Evolutionary conservation across 768 basidiomycete genomes (phyloP).

Genomic region (Kwoniella sp.): DNA sequence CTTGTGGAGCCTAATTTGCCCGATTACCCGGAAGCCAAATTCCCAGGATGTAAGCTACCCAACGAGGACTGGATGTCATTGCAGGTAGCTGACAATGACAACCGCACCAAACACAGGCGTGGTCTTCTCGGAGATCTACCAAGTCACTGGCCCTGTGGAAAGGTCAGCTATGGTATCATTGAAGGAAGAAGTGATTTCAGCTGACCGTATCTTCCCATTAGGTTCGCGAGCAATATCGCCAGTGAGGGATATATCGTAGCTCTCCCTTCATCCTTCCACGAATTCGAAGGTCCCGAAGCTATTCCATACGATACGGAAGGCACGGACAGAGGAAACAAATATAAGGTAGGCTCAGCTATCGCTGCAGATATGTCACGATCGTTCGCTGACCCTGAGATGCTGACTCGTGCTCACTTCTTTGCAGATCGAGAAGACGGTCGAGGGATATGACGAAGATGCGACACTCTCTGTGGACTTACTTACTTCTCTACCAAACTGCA

Average conservation of each 20-base stretch:
- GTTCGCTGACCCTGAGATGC: not conserved
- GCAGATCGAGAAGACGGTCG: conserved; percentile 83
- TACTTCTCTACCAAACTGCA: conserved; percentile 74
- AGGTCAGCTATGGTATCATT: conserved; percentile 60
- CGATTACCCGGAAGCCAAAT: conserved; percentile 84
- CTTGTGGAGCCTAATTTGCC: conserved; percentile 77
- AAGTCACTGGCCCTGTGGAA: conserved; percentile 93
- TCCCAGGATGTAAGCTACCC: conserved; percentile 66
- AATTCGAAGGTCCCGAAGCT: conserved; percentile 84
- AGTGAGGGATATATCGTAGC: conserved; percentile 55
- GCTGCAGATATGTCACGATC: not conserved
- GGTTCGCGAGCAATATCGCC: conserved; percentile 54
- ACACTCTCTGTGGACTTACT: conserved; percentile 76
- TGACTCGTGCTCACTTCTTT: not conserved
- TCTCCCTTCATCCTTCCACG: conserved; percentile 68
- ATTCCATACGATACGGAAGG: conserved; percentile 88
- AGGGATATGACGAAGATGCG: conserved; percentile 89
- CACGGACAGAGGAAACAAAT: conserved; percentile 87
- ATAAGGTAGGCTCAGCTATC: conserved; percentile 64
- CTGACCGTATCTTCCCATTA: conserved; percentile 62
- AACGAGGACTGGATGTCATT: no score
- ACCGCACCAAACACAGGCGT: conserved; percentile 59
- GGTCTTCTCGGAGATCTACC: conserved; percentile 78
- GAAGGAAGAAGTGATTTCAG: conserved; percentile 66
- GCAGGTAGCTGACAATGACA: conserved; percentile 5